Evolutionary conservation across 805 yeast species (phyloP).

Genomic region (Spathaspora boniae): DNA sequence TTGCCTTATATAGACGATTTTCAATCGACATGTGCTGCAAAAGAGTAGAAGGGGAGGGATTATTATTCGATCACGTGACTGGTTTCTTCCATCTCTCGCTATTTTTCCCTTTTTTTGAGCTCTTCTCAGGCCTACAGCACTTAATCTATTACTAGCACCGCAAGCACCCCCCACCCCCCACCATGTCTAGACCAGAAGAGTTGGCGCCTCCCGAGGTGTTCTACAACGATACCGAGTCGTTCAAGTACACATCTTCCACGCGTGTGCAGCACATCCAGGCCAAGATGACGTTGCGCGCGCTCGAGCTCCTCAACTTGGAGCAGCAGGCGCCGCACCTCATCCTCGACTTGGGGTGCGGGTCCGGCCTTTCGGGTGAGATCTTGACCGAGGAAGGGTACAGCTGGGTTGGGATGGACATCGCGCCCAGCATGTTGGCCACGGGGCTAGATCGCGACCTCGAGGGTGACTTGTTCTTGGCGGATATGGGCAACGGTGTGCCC

Average conservation of each 20-base stretch:
- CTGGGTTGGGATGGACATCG: constrained; percentile 96
- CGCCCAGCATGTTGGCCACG: constrained; percentile 93
- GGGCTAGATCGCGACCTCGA: constrained; percentile 90
- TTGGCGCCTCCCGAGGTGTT: constrained; percentile 96
- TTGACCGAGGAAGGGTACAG: constrained; percentile 88
- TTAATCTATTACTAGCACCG: not conserved
- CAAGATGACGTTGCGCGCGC: constrained; percentile 90
- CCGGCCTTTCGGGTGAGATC: constrained; percentile 94
- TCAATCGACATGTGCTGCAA: not conserved
- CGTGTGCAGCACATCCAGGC: constrained; percentile 99
- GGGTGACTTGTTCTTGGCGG: constrained; percentile 88
- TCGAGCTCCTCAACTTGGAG: constrained; percentile 79
- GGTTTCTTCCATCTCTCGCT: not conserved
- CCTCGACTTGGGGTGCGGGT: constrained; percentile 95
- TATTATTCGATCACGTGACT: too few species aligned
- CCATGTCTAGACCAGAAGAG: constrained; percentile 94
- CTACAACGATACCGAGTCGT: constrained; percentile 86
- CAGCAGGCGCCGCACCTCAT: constrained; percentile 58
- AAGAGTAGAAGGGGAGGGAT: too few species aligned
- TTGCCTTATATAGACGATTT: not conserved
- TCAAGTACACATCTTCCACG: constrained; percentile 85
- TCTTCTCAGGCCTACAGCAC: not conserved
- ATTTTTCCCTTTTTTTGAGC: not conserved
- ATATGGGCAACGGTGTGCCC: constrained; percentile 92
- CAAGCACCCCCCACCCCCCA: not conserved